Evolutionary conservation across 2,329 filamentous ascomycete genomes (phyloP), one percentile per base, ranked within the genome.

Genomic region (Rasamsonia emersonii): DNA sequence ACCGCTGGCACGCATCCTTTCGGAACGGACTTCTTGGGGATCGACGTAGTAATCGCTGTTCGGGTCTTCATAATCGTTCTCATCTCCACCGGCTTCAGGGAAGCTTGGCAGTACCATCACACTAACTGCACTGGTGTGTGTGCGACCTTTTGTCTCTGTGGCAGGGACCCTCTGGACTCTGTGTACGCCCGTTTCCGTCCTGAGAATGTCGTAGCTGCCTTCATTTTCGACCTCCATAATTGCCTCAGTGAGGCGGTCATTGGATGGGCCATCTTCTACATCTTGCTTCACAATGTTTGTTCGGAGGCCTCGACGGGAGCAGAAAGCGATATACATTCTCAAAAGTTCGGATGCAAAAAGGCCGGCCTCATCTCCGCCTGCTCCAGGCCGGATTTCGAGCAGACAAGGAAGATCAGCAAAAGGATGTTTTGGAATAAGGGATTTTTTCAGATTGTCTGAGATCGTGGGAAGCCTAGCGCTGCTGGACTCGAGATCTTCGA

Each of bases 91-190:
- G 23, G 53, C 57, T 10, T 64, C 62, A 0, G 83, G 77, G 35
- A 96, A 80, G 29, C 79, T 86, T 0, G 91, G 91, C 18, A 98
- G 68, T 2, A 98, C 86, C 71, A 94, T 82, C 1, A 98, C 84
- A 4, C 83, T 86, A 3, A 86, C 89, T 9, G 88, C 88, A 51
- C 83, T 91, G 8, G 91, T 98, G 58, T 98, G 91, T 10, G 86
- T 91, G 17, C 91, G 78, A 2, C 91, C 91, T 53, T 86, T 89
- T 44, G 71, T 83, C 57, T 98, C 91, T 1, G 91, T 98, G 8
- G 79, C 79, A 2, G 91, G 91, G 3, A 98, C 80, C 16, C 91
- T 78, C 65, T 98, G 91, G 0, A 98, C 91, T 17, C 91, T 77
- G 56, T 98, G 91, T 44, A 98, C 91, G 18, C 91, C 91, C 3